Conservation (phyloP, 139 green algal genomes). For the Klebsormidium nitens region DNA sequence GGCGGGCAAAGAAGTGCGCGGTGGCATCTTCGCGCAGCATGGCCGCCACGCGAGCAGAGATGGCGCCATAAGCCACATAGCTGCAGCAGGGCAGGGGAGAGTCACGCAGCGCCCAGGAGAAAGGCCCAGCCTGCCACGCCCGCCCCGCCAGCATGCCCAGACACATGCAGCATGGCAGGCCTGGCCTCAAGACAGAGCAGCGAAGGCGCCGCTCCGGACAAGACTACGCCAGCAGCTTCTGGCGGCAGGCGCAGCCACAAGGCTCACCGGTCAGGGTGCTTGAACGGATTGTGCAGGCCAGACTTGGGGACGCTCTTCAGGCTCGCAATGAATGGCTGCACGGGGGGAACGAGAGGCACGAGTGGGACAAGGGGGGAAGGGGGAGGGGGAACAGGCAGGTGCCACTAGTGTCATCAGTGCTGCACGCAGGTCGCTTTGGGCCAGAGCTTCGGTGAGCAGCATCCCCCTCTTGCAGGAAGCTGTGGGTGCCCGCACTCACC, state of each 20-base stretch:
- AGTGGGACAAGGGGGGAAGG: background rate
- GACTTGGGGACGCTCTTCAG: conserved; percentile 69
- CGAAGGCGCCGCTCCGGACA: background rate
- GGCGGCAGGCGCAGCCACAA: background rate
- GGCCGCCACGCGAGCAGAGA: conserved; percentile 62
- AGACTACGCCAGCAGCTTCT: background rate
- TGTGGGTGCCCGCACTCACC: too few relatives aligned
- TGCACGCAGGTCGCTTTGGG: conserved; percentile 1
- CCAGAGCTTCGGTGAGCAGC: too few relatives aligned
- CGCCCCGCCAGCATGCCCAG: background rate
- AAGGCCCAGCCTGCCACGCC: background rate
- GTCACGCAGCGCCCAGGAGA: background rate
- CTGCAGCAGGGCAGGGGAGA: conserved; percentile 19
- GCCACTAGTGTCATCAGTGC: background rate
- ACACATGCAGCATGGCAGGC: background rate
- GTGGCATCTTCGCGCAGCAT: conserved; percentile 58
- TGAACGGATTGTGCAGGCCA: conserved; percentile 89
- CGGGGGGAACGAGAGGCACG: background rate
- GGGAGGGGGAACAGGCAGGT: background rate
- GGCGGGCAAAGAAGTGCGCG: conserved; percentile 73
- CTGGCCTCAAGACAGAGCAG: background rate
- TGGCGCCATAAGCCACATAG: conserved; percentile 84
- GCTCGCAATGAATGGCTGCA: conserved; percentile 65
- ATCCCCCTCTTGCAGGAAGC: too few relatives aligned
- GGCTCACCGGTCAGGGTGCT: conserved; percentile 65